Evolutionary conservation across 352 stramenopile species (phyloP).

Genomic region (Pythium phragmiticola): DNA sequence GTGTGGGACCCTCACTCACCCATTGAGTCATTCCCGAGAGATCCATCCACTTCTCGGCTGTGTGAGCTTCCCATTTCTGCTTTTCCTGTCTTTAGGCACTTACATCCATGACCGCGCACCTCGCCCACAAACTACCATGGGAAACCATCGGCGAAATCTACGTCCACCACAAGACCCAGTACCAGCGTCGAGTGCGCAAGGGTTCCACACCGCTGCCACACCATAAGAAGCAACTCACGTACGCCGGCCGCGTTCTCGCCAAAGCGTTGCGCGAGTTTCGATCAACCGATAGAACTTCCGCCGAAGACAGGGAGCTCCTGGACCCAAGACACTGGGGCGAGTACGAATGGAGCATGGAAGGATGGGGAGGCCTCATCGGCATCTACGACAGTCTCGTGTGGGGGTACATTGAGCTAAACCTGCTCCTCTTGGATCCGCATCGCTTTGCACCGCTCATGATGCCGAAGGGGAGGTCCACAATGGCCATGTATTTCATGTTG

Average conservation of each 20-base stretch:
- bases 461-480: background rate
- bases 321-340: slow-evolving; percentile 7
- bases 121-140: background rate
- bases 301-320: background rate
- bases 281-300: background rate
- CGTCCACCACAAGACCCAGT: background rate
- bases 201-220: background rate
- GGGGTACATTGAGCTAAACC: slow-evolving; percentile 20
- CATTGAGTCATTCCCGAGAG: too few relatives aligned
- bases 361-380: background rate
- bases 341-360: background rate
- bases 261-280: background rate
- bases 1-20: too few relatives aligned
- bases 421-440: slow-evolving; percentile 13
- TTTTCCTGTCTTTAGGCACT: too few relatives aligned
- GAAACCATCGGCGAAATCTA: background rate
- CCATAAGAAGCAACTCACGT: background rate
- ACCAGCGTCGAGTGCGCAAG: background rate
- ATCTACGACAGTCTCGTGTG: slow-evolving; percentile 11
- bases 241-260: background rate
- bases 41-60: too few relatives aligned
- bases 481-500: background rate
- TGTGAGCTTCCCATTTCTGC: too few relatives aligned
- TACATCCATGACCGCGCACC: slow-evolving; percentile 1
- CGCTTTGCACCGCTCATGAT: background rate